A percentile compares a stretch with the other conserved stretches of the same genome.
Evolutionary conservation across 768 basidiomycete genomes (phyloP).

Genomic region (Galerina marginata): DNA sequence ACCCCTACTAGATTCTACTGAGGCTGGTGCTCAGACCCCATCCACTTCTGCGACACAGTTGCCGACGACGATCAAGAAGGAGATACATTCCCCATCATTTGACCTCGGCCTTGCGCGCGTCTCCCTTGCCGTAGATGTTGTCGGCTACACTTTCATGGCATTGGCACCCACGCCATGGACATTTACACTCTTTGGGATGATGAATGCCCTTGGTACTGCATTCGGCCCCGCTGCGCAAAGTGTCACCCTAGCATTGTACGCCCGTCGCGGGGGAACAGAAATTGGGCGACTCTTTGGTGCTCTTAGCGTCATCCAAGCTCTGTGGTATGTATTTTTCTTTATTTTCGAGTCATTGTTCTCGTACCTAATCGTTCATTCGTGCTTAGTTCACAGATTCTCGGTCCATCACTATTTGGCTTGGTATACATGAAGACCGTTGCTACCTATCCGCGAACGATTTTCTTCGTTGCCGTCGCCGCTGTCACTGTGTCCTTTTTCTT

Average conservation of each 20-base stretch:
- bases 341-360: background rate
- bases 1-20: constrained; percentile 35
- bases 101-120: constrained; percentile 73
- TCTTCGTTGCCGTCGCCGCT: constrained; percentile 56
- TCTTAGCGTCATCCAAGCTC: constrained; percentile 72
- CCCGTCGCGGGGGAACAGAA: constrained; percentile 59
- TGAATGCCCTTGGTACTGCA: constrained; percentile 67
- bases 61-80: constrained; percentile 25
- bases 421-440: constrained; percentile 76
- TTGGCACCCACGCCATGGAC: constrained; percentile 47
- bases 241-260: constrained; percentile 72
- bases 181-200: constrained; percentile 56
- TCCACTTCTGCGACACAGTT: constrained; percentile 19
- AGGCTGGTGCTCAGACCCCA: background rate
- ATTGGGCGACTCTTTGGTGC: constrained; percentile 82
- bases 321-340: constrained; percentile 49
- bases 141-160: constrained; percentile 56
- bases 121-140: constrained; percentile 63
- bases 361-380: background rate
- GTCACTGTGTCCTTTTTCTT: constrained; percentile 48
- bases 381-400: constrained; percentile 66
- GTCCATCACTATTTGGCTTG: constrained; percentile 74
- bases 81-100: constrained; percentile 53
- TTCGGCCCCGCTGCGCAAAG: constrained; percentile 72
- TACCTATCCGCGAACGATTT: constrained; percentile 70